Evolutionary conservation across 768 basidiomycete genomes (phyloP).

Genomic region (Trametes cingulata): DNA sequence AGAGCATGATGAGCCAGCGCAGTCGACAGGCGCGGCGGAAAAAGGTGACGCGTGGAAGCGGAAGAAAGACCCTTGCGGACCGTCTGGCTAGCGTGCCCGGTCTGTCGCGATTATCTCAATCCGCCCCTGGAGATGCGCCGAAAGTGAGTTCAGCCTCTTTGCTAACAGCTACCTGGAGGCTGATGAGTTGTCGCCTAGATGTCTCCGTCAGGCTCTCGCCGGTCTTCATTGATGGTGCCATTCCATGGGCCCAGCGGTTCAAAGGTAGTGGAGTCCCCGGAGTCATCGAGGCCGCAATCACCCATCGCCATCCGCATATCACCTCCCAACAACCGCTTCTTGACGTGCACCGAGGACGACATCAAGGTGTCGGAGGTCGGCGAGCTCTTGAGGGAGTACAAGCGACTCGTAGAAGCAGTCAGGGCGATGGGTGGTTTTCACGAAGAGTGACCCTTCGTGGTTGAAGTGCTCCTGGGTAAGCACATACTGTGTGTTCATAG

Average conservation of each 20-base stretch:
- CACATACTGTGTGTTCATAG: too few species aligned
- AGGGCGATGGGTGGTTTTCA: conserved; percentile 59
- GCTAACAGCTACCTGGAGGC: too few species aligned
- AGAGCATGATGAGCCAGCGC: conserved; percentile 74
- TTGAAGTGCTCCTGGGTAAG: not conserved
- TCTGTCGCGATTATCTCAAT: conserved; percentile 44
- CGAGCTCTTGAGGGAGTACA: conserved; percentile 80
- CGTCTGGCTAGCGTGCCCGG: conserved; percentile 78
- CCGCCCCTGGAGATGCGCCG: conserved; percentile 12
- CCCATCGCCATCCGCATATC: conserved; percentile 47
- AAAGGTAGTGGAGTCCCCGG: conserved; percentile 40
- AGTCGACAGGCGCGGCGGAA: conserved; percentile 33
- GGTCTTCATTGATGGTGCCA: conserved; percentile 40
- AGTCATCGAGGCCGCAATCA: conserved; percentile 41
- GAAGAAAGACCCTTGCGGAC: conserved; percentile 77
- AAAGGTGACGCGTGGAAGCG: conserved; percentile 26
- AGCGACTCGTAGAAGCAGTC: conserved; percentile 70
- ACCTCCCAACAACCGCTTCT: conserved; percentile 68
- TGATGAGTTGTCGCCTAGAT: conserved; percentile 22
- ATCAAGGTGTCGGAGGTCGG: conserved; percentile 79
- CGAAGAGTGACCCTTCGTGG: conserved; percentile 20
- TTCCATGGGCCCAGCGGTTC: conserved; percentile 27
- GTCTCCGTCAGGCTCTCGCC: conserved; percentile 42
- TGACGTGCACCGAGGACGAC: conserved; percentile 75
- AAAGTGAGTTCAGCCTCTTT: conserved; percentile 20